Base-by-base conservation (phyloP, 768 basidiomycete genomes). In the Tulasnella sp. region DNA sequence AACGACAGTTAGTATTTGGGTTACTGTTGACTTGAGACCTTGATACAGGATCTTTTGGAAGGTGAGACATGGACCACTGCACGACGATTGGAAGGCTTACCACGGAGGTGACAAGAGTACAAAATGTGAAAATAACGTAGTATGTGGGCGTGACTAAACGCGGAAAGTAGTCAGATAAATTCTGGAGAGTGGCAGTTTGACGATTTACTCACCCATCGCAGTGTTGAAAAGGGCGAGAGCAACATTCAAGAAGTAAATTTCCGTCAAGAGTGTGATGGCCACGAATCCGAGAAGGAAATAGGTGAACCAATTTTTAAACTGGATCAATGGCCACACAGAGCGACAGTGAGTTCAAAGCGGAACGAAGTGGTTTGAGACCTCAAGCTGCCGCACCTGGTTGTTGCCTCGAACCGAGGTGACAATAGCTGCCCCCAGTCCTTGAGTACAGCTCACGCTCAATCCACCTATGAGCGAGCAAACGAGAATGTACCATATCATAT, bases 401-500 rank as follows among this genome's bases (percentile, higher is more conserved):
- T 93, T 87, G 58, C 93, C 93, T 86, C 88, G 86, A 5, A 89
- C 90, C 40, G 91, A 90, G 75, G 93, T 91, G 34, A 99, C 92
- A 82, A 99, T 98, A 31, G 95, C 92, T 14, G 80, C 79, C 24
- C 71, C 98, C 97, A 48, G 98, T 89, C 44, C 98, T 97, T 42
- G 95, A 18, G 97, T 97, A 77, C 97, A 97, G 82, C 93, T 95
- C 81, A 97, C 95, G 79, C 93, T 94, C 73, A 97, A 92, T 0
- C 98, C 98, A n/a, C 98, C 98, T 83, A 99, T 98, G 89, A 98
- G 92, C 81, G 93, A 95, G 86, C 98, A 99, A 71, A 99, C 94
- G 68, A 89, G 87, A 81, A 99, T 97, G 85, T 97, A 95, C 94
- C 94, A 95, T 76, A 99, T 85, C 97, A 98, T 98, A 83, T 91